phyloP scores from a whole-genome alignment of 495 filamentous ascomycete species.

The Penicillium samsonianum region DNA sequence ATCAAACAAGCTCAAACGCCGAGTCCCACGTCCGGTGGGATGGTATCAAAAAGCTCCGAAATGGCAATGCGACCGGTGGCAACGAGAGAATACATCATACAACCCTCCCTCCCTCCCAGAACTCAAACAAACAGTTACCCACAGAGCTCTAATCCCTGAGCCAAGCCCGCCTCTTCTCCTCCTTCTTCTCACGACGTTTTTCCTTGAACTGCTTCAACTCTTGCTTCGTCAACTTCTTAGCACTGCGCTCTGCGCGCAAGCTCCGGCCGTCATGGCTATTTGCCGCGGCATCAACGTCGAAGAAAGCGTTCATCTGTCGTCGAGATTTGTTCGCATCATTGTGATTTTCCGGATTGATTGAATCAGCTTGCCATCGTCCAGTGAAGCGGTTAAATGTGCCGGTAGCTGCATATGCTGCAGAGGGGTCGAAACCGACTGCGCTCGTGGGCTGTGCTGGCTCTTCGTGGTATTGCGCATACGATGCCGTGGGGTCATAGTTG shows the following conservation, averaged over 20 bases:
- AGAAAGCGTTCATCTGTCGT: conserved; percentile 91
- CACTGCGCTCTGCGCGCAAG: conserved; percentile 80
- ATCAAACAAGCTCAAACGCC: conserved; percentile 23
- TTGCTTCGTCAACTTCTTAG: conserved; percentile 83
- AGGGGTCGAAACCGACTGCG: conserved; percentile 30
- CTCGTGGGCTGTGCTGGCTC: conserved; percentile 30
- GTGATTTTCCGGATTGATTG: conserved; percentile 68
- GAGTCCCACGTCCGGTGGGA: conserved; percentile 22
- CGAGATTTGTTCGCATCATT: conserved; percentile 86
- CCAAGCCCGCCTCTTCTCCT: conserved; percentile 93
- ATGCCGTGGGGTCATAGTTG: conserved; percentile 89
- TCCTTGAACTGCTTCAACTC: conserved; percentile 78
- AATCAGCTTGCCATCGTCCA: conserved; percentile 72
- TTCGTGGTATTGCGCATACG: conserved; percentile 72
- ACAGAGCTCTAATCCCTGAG: conserved; percentile 63
- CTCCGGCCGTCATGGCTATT: conserved; percentile 91
- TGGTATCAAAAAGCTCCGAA: conserved; percentile 21
- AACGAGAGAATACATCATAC: neutral
- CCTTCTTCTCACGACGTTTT: conserved; percentile 81
- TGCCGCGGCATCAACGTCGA: conserved; percentile 96
- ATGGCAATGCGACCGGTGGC: conserved; percentile 19
- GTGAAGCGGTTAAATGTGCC: conserved; percentile 92
- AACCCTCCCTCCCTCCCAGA: neutral
- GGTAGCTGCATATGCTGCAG: conserved; percentile 59
- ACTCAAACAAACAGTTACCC: conserved; percentile 5